Percentiles rank a stretch among this genome's conserved stretches.
phyloP scores from a whole-genome alignment of 1,284 basidiomycete species.

The Heterobasidion irregulare region DNA sequence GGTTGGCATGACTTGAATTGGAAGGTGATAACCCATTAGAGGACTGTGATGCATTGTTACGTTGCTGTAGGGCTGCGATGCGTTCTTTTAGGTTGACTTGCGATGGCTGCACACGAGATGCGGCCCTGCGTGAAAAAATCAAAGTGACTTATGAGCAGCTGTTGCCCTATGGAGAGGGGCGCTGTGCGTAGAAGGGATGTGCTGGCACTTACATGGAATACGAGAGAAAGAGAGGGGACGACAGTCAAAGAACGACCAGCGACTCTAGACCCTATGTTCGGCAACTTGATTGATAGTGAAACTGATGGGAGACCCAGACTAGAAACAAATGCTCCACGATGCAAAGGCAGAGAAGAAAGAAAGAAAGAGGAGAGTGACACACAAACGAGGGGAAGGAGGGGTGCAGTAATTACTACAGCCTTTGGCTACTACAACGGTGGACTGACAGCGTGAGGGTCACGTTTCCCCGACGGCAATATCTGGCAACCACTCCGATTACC shows the following conservation, averaged over 20 bases:
- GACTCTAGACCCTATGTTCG: constrained; percentile 1
- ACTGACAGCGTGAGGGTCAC: too few species aligned
- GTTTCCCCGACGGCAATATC: too few species aligned
- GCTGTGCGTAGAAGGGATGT: background rate
- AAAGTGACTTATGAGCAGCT: background rate
- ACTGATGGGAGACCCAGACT: background rate
- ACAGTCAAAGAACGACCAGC: constrained; percentile 8
- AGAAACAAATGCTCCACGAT: background rate
- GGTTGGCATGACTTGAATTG: constrained; percentile 13
- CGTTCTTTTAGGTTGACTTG: constrained; percentile 64
- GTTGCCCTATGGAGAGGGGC: too few species aligned
- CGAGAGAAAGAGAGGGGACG: background rate
- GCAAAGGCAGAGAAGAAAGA: constrained; percentile 1
- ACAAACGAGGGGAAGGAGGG: background rate
- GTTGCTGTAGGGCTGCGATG: constrained; percentile 64
- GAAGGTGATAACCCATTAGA: constrained; percentile 27
- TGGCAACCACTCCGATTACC: too few species aligned
- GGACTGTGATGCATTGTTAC: constrained; percentile 13
- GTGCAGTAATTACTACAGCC: background rate
- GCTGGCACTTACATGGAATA: constrained; percentile 7
- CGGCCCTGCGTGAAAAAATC: constrained; percentile 15
- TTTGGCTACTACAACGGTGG: too few species aligned
- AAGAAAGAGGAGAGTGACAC: background rate
- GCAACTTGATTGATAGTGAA: background rate
- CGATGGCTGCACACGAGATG: constrained; percentile 30